Conservation (phyloP, 495 filamentous ascomycete genomes). For the Massariosphaeria phaeospora region DNA sequence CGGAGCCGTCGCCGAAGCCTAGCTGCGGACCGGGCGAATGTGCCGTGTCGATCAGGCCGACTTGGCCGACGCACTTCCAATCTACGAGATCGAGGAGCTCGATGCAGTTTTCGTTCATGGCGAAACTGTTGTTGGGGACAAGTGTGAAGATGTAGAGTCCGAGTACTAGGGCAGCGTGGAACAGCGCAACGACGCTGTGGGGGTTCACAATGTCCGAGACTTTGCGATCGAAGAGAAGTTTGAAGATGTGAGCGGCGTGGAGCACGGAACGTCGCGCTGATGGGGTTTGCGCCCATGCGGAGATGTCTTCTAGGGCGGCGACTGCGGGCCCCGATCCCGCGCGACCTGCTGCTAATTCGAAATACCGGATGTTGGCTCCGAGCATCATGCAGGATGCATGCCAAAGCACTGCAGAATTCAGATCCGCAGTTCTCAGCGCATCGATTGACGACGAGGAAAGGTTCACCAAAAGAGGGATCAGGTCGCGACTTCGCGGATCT, state of each 20-base stretch:
- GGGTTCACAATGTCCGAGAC: constrained; percentile 49
- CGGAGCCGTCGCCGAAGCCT: constrained; percentile 41
- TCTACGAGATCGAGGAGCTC: constrained; percentile 51
- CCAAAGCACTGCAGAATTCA: constrained; percentile 48
- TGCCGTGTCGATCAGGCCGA: constrained; percentile 38
- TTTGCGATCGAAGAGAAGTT: constrained; percentile 48
- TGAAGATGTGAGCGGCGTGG: constrained; percentile 52
- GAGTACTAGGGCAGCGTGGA: constrained; percentile 49
- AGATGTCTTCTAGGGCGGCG: constrained; percentile 49
- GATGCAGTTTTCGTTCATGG: constrained; percentile 41
- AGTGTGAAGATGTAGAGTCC: constrained; percentile 52
- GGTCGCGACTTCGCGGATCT: constrained; percentile 26
- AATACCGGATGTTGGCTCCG: constrained; percentile 49
- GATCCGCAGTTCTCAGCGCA: constrained; percentile 21
- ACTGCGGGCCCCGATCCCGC: constrained; percentile 44
- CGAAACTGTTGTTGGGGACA: constrained; percentile 31
- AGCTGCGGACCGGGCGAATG: constrained; percentile 41
- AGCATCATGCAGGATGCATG: constrained; percentile 53
- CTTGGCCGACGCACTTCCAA: constrained; percentile 43
- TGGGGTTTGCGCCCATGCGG: constrained; percentile 50
- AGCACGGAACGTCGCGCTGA: constrained; percentile 48
- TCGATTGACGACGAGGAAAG: constrained; percentile 28
- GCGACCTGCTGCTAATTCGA: constrained; percentile 49
- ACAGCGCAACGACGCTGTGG: constrained; percentile 47
- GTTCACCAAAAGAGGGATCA: constrained; percentile 27